Percentiles rank a stretch among this genome's conserved stretches.
Evolutionary conservation across 257 asterid genomes (phyloP).

Genomic region (Linderniella brevidens): DNA sequence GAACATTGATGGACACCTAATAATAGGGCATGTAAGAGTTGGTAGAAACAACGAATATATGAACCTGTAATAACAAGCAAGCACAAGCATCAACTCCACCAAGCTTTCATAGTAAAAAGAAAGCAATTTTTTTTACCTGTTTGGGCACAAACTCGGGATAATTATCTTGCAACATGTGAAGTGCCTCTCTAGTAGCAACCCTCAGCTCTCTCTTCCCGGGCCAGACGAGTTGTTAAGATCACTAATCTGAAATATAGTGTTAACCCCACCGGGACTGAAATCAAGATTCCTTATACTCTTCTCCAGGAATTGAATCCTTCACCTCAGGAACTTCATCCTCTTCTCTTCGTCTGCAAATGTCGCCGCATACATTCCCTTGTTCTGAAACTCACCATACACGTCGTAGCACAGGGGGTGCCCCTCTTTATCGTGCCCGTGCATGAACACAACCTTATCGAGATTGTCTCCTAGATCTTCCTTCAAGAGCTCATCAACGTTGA

Average conservation of each 20-base stretch:
- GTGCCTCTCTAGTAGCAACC: conserved; percentile 66
- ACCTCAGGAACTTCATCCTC: conserved; percentile 32
- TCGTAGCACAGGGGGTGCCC: conserved; percentile 67
- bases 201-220: conserved; percentile 64
- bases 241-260: conserved; percentile 62
- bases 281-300: conserved; percentile 52
- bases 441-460: conserved; percentile 75
- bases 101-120: too few species aligned
- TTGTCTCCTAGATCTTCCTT: conserved; percentile 67
- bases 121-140: too few species aligned
- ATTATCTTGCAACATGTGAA: conserved; percentile 83
- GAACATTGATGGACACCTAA: conserved; percentile 81
- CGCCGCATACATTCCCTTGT: conserved; percentile 38
- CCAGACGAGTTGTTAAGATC: conserved; percentile 91
- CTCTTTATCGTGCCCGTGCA: conserved; percentile 68
- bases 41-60: not conserved
- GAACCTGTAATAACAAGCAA: not conserved
- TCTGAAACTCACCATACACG: conserved; percentile 71
- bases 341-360: conserved; percentile 46
- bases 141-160: conserved; percentile 86
- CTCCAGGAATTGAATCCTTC: conserved; percentile 73
- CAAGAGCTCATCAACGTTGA: conserved; percentile 42
- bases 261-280: conserved; percentile 63
- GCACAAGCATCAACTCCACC: too few species aligned
- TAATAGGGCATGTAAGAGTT: not conserved